Conservation (phyloP, 805 yeast species). For the Myxozyma mucilagina region DNA sequence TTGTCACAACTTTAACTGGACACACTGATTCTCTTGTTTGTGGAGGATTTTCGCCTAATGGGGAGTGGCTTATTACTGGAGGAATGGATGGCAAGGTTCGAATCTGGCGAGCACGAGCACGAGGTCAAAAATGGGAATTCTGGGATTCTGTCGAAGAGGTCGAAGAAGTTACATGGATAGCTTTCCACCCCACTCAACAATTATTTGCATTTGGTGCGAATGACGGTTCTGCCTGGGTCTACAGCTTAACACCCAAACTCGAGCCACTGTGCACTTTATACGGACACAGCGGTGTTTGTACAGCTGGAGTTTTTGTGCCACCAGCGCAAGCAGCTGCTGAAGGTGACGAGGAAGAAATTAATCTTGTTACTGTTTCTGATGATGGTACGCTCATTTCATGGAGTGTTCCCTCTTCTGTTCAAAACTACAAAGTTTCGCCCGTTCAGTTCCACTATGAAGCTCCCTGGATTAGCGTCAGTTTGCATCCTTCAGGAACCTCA, state of each 20-base stretch:
- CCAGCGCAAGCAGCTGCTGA: conserved; percentile 41
- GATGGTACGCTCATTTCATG: conserved; percentile 86
- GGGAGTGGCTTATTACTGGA: conserved; percentile 77
- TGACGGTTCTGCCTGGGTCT: conserved; percentile 95
- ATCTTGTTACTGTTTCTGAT: conserved; percentile 73
- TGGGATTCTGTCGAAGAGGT: conserved; percentile 76
- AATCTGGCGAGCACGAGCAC: conserved; percentile 67
- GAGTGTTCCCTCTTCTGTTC: conserved; percentile 80
- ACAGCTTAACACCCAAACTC: conserved; percentile 61
- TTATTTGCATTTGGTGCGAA: conserved; percentile 88
- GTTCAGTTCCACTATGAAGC: conserved; percentile 73
- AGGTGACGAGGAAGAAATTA: conserved; percentile 40
- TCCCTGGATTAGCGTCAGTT: conserved; percentile 81
- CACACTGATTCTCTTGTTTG: conserved; percentile 86
- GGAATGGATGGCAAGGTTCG: conserved; percentile 91
- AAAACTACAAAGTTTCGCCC: conserved; percentile 64
- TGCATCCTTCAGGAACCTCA: conserved; percentile 51
- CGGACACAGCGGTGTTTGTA: conserved; percentile 77
- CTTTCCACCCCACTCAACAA: conserved; percentile 73
- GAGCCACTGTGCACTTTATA: conserved; percentile 48
- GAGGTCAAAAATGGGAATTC: conserved; percentile 81
- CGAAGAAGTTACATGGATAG: conserved; percentile 85
- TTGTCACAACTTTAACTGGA: conserved; percentile 73
- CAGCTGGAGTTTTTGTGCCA: conserved; percentile 74
- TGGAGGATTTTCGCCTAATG: conserved; percentile 82